A percentile compares a stretch with the other conserved stretches of the same genome.
Evolutionary conservation across 1,284 basidiomycete species (phyloP).

Genomic region (Gomphus sp.): DNA sequence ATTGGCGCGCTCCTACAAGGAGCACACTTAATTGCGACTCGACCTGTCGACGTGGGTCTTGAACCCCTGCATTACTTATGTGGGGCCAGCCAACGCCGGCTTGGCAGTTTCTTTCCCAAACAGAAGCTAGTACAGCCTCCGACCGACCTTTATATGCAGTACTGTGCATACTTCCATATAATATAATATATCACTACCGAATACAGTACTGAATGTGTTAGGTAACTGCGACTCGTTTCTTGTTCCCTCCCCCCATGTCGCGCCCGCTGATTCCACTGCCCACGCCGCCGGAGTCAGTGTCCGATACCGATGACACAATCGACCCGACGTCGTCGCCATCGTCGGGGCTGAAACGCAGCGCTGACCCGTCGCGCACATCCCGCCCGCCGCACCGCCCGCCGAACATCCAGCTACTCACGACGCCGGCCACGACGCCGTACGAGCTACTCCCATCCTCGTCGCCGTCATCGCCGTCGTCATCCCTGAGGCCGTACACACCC

Average conservation of each 20-base stretch:
- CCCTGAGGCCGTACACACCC: not conserved
- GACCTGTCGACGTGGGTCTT: too few species aligned
- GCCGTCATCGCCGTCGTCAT: not conserved
- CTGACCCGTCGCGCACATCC: not conserved
- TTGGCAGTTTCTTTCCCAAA: too few species aligned
- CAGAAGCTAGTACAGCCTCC: too few species aligned
- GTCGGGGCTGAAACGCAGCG: not conserved
- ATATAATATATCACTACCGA: too few species aligned
- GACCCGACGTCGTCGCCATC: not conserved
- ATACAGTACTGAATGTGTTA: too few species aligned
- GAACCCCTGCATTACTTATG: too few species aligned
- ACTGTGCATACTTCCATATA: too few species aligned
- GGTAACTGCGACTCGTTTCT: not conserved
- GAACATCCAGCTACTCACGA: not conserved
- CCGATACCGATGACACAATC: not conserved
- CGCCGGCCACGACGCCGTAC: not conserved
- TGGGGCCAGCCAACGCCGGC: too few species aligned
- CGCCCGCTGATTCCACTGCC: not conserved
- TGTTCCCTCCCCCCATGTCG: slow-evolving; percentile 1
- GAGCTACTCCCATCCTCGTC: not conserved
- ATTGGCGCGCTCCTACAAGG: too few species aligned
- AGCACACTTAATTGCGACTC: too few species aligned
- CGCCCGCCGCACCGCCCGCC: not conserved
- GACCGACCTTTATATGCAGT: too few species aligned
- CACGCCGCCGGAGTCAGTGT: slow-evolving; percentile 10